Percentiles rank a stretch among this genome's conserved stretches.
These are phyloP conservation scores for Pleurostoma richardsiae DNA, from an alignment of 2,329 filamentous ascomycete genomes.

Conservation along the genomic window DNA sequence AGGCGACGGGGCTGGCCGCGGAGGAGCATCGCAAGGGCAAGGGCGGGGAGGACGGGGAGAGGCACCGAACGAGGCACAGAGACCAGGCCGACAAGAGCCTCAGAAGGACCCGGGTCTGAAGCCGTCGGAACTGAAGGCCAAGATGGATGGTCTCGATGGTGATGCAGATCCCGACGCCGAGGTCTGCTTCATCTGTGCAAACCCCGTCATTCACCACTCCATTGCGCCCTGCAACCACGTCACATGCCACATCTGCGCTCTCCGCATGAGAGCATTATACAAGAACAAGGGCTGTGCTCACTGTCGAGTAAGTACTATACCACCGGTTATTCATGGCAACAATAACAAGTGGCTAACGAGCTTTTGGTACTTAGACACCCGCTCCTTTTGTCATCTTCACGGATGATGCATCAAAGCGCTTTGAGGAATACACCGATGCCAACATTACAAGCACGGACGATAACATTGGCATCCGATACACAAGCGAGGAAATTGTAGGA, in stretches of 20 bases:
- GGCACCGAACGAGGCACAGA: slow-evolving; percentile 11
- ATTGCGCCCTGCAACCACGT: slow-evolving; percentile 93
- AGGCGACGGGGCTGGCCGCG: slow-evolving; percentile 19
- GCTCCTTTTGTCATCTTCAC: slow-evolving; percentile 87
- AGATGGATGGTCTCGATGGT: slow-evolving; percentile 3
- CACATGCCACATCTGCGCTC: slow-evolving; percentile 92
- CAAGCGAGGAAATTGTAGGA: slow-evolving; percentile 81
- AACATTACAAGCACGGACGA: slow-evolving; percentile 78
- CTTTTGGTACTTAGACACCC: slow-evolving; percentile 39
- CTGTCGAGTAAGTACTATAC: slow-evolving; percentile 63
- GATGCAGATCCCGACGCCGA: slow-evolving; percentile 58
- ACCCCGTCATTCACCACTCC: slow-evolving; percentile 78
- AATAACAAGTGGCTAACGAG: background rate
- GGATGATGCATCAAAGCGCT: slow-evolving; percentile 74
- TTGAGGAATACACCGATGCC: slow-evolving; percentile 69
- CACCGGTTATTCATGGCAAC: background rate
- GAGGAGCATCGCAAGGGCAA: slow-evolving; percentile 29
- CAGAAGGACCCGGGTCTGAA: slow-evolving; percentile 5
- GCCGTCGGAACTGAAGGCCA: slow-evolving; percentile 2
- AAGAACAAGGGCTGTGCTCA: slow-evolving; percentile 97
- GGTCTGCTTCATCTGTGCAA: slow-evolving; percentile 97
- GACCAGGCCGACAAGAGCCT: slow-evolving; percentile 2
- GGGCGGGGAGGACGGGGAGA: slow-evolving; percentile 14
- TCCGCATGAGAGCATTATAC: slow-evolving; percentile 88
- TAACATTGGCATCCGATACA: slow-evolving; percentile 87